Evolutionary conservation across 83 land plant genomes (phyloP).

Genomic region (Picea abies): DNA sequence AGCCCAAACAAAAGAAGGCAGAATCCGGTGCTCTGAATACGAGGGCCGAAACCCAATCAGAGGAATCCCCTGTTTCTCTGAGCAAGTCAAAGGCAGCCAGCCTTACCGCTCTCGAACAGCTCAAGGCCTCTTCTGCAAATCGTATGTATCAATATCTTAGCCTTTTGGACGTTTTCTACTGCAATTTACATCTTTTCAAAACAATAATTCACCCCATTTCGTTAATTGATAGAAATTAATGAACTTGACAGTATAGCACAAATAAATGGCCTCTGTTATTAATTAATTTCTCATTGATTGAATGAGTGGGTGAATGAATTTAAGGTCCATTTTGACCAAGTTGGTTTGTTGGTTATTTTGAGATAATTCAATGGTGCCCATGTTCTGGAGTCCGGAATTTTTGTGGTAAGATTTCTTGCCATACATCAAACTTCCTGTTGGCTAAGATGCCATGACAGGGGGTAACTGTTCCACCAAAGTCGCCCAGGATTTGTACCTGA

Average conservation of each 20-base stretch:
- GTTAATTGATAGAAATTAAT: too few relatives aligned
- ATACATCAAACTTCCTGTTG: too few relatives aligned
- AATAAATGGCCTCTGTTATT: not conserved
- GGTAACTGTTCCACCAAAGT: too few relatives aligned
- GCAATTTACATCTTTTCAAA: not conserved
- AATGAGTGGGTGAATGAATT: not conserved
- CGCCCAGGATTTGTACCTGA: too few relatives aligned
- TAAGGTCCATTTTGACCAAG: not conserved
- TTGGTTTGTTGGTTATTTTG: too few relatives aligned
- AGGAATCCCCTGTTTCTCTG: not conserved
- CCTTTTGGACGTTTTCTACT: not conserved
- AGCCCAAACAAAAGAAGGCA: not conserved
- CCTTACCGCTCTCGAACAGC: slow-evolving; percentile 71
- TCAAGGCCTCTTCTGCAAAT: slow-evolving; percentile 65
- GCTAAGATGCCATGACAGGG: too few relatives aligned
- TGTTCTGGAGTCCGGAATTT: too few relatives aligned
- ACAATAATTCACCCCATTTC: not conserved
- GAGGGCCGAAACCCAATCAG: not conserved
- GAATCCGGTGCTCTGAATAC: not conserved
- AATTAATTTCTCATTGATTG: not conserved
- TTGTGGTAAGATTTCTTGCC: too few relatives aligned
- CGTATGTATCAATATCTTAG: slow-evolving; percentile 30
- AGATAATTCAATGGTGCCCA: too few relatives aligned
- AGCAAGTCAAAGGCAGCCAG: slow-evolving; percentile 29
- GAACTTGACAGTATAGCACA: too few relatives aligned